Evolutionary conservation across 352 stramenopile species (phyloP), one percentile per base, ranked within the genome.

Genomic region (Lagenidium giganteum): DNA sequence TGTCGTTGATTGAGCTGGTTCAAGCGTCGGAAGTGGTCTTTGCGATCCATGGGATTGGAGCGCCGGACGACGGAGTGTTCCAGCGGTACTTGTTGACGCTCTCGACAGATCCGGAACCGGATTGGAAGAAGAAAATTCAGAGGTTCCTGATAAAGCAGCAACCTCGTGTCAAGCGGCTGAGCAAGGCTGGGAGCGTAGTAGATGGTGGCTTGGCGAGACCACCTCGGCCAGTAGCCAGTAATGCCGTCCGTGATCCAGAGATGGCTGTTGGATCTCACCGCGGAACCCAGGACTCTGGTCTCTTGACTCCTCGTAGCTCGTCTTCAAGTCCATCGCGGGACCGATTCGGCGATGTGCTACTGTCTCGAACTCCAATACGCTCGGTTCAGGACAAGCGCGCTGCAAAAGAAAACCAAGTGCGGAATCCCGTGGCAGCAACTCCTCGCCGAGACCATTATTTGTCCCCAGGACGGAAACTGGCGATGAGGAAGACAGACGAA

Each of bases 1-100:
- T 87, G 33, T 77, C 70, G 47, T 54, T 87, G 4, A 74, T 83
- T 26, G 75, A 85, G 34, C 54, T 87, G 14, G 74, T 85, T 22
- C 62, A 85, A 34, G 70, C 71, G 23, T 83, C 75, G 2, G 65
- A 60, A 24, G 46, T 36, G 0, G 63, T 87, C 12, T 79, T 87
- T 31, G 60, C 70, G 20, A 71, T 59, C 17, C 76, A 72, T 27
- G 48, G 57, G 4, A 70, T 83, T 24, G 39, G 31, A 0, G 17
- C 70, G 3, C 65, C 72, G 0, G 57, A 79, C 9, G 70, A 83
- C 21, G 75, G 67, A 2, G 43, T 61, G 25, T 85, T 71, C 42
- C 75, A 85, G 44, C 72, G 75, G 0, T 61, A 69, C 18, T 49
- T 87, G 35, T 40, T 85, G 2, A 64, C 67, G 31, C 45, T 87